Base-by-base conservation (phyloP, 2,329 filamentous ascomycete genomes). In the Triangularia verruculosa region DNA sequence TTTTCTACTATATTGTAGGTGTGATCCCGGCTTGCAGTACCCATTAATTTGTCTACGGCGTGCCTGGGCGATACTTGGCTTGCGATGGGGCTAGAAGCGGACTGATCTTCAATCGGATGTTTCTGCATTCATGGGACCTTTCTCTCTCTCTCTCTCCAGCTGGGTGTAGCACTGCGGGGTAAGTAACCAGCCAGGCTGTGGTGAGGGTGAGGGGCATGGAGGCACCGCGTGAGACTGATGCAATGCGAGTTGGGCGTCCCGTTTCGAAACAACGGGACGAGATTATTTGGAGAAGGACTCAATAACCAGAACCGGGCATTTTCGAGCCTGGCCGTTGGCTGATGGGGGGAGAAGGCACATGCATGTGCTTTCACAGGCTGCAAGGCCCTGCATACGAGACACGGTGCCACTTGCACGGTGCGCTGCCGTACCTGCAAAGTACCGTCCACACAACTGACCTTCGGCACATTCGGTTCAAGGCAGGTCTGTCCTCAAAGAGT, bases 381-480 rank as follows among this genome's bases (percentile, higher is more conserved):
- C 54, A 56, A 28, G 54, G n/a, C 17, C 25, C 30, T 20, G 27
- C 22, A n/a, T 12, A 8, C 7, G 27, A 55, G 20, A 56, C 27
- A 56, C 54, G 17, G 54, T 56, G 54, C 27, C 27, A 30, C 24
- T 27, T 56, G n/a, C 54, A 56, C 54, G 27, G 54, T 56, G 54
- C 13, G 27, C 9, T 20, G 54, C 12, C 17, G 54, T 56, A 56
- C 54, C 54, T 28, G 27, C 54, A 32, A 56, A 47, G 54, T 34
- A 34, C 32, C 34, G 5, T 43, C 1, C 15, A 43, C 15, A n/a
- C n/a, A n/a, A n/a, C n/a, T n/a, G n/a, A n/a, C 34, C 5, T 17
- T 17, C 34, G 13, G 34, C 34, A n/a, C 34, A 4, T 43, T 43
- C 34, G 34, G 34, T 43, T 4, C 34, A 28, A 28, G 27, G 27